Evolutionary conservation across 768 basidiomycete species (phyloP).

Genomic region (Suillus variegatus): DNA sequence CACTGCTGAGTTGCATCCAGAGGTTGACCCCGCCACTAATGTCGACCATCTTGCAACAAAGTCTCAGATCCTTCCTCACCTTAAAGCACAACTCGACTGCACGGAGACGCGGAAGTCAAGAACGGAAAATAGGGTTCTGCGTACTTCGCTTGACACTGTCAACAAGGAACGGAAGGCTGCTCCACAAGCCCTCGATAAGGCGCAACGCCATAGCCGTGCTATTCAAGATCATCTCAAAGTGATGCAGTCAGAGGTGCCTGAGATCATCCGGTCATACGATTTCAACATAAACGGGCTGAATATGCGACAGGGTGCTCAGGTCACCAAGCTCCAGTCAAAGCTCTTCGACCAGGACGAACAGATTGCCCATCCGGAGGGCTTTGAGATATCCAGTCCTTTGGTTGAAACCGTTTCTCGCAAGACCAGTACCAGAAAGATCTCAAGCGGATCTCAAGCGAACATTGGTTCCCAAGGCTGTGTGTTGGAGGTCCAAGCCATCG

Average conservation of each 20-base stretch:
- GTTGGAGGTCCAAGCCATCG: background rate
- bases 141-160: background rate
- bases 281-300: background rate
- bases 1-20: background rate
- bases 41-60: background rate
- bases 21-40: background rate
- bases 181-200: background rate
- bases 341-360: background rate
- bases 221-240: background rate
- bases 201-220: background rate
- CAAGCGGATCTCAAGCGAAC: background rate
- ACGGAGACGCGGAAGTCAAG: background rate
- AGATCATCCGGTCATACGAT: background rate
- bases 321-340: background rate
- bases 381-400: background rate
- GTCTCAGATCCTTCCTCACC: background rate
- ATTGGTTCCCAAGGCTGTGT: background rate
- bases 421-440: background rate
- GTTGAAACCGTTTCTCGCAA: background rate
- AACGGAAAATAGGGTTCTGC: background rate
- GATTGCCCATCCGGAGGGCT: background rate
- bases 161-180: background rate
- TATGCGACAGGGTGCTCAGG: background rate
- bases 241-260: background rate
- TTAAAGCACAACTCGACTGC: background rate